phyloP scores from a whole-genome alignment of 306 rosid species.

The Gynostemma pentaphyllum region DNA sequence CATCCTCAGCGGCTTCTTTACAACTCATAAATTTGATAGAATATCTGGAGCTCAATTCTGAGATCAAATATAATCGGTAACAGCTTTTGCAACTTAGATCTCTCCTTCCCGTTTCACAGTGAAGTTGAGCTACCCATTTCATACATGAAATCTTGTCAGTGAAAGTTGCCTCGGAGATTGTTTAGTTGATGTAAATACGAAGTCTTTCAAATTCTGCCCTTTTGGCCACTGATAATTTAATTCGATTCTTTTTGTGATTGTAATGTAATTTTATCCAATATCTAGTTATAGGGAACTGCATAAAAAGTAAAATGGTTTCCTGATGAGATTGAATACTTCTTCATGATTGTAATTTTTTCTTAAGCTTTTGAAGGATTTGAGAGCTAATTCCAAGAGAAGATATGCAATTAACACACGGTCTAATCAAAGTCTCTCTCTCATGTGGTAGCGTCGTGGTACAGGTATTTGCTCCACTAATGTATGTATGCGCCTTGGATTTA shows the following conservation, averaged over 20 bases:
- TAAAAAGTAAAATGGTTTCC: slow-evolving; percentile 2
- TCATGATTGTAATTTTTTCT: background rate
- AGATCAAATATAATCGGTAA: background rate
- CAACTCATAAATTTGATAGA: slow-evolving; percentile 1
- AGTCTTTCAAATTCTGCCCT: background rate
- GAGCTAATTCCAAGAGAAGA: background rate
- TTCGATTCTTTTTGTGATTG: slow-evolving; percentile 9
- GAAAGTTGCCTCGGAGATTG: background rate
- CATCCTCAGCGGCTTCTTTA: background rate
- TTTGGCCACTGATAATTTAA: slow-evolving; percentile 10
- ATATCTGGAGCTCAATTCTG: slow-evolving; percentile 5
- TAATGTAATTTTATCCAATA: slow-evolving; percentile 1
- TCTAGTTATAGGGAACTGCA: slow-evolving; percentile 3
- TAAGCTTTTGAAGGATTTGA: background rate
- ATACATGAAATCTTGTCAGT: background rate
- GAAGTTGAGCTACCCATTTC: background rate
- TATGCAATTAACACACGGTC: background rate
- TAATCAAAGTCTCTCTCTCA: background rate
- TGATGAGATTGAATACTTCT: background rate
- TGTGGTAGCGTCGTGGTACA: too few relatives aligned
- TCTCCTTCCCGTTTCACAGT: background rate
- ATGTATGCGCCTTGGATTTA: too few relatives aligned
- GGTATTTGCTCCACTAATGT: too few relatives aligned
- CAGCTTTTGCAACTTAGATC: background rate
- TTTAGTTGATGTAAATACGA: background rate